These are phyloP conservation scores for Collybia sordida DNA, from an alignment of 768 basidiomycete species.

Conservation along the genomic window DNA sequence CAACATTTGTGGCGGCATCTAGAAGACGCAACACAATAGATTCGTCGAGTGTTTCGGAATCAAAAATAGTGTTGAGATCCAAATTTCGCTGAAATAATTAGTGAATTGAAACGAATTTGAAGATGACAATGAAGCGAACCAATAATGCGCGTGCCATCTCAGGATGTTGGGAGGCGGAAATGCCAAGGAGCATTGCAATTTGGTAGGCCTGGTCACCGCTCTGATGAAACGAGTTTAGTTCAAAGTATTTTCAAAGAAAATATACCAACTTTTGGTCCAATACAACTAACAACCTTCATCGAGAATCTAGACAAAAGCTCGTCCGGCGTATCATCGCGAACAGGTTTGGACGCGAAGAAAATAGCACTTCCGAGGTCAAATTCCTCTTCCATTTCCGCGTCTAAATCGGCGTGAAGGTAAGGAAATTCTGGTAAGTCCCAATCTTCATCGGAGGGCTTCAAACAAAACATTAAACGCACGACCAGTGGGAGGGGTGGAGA, in stretches of 20 bases:
- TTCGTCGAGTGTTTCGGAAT: slow-evolving; percentile 50
- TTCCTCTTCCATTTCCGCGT: slow-evolving; percentile 42
- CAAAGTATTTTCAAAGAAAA: neutral
- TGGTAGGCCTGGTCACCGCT: slow-evolving; percentile 55
- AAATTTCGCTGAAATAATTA: slow-evolving; percentile 48
- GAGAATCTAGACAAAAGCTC: slow-evolving; percentile 57
- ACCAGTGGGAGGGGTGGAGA: slow-evolving; percentile 64
- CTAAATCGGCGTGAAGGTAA: slow-evolving; percentile 63
- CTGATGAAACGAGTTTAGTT: slow-evolving; percentile 26
- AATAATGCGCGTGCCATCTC: slow-evolving; percentile 48
- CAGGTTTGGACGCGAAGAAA: slow-evolving; percentile 52
- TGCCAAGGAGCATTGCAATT: slow-evolving; percentile 60
- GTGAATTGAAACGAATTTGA: neutral
- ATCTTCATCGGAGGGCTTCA: slow-evolving; percentile 77
- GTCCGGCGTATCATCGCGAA: slow-evolving; percentile 52
- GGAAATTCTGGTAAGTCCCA: slow-evolving; percentile 79
- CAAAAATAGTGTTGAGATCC: slow-evolving; percentile 55
- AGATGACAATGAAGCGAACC: slow-evolving; percentile 26
- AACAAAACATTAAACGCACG: slow-evolving; percentile 73
- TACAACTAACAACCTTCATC: slow-evolving; percentile 49
- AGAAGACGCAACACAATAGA: slow-evolving; percentile 55
- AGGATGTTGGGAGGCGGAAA: slow-evolving; percentile 67
- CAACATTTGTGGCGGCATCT: slow-evolving; percentile 64
- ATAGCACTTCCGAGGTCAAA: slow-evolving; percentile 61
- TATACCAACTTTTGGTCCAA: slow-evolving; percentile 57